These are phyloP conservation scores for Thelephora aurantiotincta DNA, from an alignment of 768 basidiomycete species.

Conservation along the genomic window DNA sequence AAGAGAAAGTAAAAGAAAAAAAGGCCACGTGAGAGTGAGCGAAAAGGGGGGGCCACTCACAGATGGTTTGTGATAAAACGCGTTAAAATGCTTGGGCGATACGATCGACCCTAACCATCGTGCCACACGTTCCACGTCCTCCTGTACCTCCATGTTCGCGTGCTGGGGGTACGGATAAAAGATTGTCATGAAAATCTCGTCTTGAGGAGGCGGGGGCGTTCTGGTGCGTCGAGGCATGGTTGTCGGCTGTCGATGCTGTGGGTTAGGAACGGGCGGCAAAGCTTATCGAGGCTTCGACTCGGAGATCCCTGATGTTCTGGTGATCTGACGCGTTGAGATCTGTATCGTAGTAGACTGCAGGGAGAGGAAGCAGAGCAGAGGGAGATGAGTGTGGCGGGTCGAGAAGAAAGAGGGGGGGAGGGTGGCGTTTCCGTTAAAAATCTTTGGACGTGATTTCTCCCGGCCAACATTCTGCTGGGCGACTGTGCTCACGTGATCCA, in stretches of 20 bases:
- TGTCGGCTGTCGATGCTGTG: too few species aligned
- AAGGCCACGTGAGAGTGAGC: neutral
- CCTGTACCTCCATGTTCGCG: constrained; percentile 25
- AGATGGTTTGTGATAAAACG: constrained; percentile 30
- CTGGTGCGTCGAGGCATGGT: constrained; percentile 27
- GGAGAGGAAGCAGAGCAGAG: too few species aligned
- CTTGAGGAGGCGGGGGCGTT: constrained; percentile 28
- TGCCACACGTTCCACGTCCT: constrained; percentile 24
- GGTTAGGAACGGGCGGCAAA: too few species aligned
- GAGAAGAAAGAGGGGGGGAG: too few species aligned
- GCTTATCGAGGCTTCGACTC: too few species aligned
- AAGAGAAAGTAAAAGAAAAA: neutral
- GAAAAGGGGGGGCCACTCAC: constrained; percentile 16
- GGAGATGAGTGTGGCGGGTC: too few species aligned
- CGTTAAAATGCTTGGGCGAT: constrained; percentile 19
- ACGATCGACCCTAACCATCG: constrained; percentile 30
- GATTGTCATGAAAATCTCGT: constrained; percentile 31
- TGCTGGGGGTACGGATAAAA: constrained; percentile 28
- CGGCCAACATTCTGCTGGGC: constrained; percentile 1
- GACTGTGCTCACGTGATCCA: neutral
- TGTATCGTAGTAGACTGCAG: too few species aligned
- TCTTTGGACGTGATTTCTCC: too few species aligned
- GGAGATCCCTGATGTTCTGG: too few species aligned
- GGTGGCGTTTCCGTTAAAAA: too few species aligned
- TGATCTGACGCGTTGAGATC: too few species aligned